Evolutionary conservation across 2,329 filamentous ascomycete species (phyloP).

Genomic region (Fusarium solani-melongenae): DNA sequence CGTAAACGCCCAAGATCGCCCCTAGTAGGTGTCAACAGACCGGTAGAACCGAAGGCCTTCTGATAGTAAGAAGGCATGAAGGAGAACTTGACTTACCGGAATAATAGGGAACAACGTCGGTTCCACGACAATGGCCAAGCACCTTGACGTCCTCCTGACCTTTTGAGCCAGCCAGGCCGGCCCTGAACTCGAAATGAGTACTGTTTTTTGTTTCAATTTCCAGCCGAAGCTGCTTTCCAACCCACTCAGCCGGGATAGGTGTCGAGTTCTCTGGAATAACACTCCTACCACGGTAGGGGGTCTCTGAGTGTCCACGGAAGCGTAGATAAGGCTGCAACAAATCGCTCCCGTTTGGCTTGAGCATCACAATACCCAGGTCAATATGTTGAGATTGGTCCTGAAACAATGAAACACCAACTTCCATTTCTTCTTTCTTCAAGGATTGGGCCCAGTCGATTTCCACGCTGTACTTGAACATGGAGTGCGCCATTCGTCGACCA

Average conservation of each 20-base stretch:
- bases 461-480: conserved; percentile 62
- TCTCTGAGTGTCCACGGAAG: conserved; percentile 13
- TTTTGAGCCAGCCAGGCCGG: not conserved
- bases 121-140: not conserved
- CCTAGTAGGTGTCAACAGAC: conserved; percentile 46
- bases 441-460: conserved; percentile 56
- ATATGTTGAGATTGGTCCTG: conserved; percentile 65
- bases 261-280: not conserved
- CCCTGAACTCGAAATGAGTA: conserved; percentile 10
- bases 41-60: not conserved
- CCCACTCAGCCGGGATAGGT: not conserved
- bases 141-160: not conserved
- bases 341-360: conserved; percentile 19
- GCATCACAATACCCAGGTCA: conserved; percentile 57
- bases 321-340: conserved; percentile 1
- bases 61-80: too few relatives aligned
- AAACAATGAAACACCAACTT: conserved; percentile 65
- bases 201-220: conserved; percentile 7
- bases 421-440: conserved; percentile 50
- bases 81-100: not conserved
- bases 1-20: conserved; percentile 62
- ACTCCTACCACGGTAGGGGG: conserved; percentile 7
- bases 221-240: conserved; percentile 2
- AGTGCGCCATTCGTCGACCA: conserved; percentile 65
- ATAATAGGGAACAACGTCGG: conserved; percentile 12